Evolutionary conservation across 495 filamentous ascomycete genomes (phyloP).

Genomic region (Aspergillus heteromorphus): DNA sequence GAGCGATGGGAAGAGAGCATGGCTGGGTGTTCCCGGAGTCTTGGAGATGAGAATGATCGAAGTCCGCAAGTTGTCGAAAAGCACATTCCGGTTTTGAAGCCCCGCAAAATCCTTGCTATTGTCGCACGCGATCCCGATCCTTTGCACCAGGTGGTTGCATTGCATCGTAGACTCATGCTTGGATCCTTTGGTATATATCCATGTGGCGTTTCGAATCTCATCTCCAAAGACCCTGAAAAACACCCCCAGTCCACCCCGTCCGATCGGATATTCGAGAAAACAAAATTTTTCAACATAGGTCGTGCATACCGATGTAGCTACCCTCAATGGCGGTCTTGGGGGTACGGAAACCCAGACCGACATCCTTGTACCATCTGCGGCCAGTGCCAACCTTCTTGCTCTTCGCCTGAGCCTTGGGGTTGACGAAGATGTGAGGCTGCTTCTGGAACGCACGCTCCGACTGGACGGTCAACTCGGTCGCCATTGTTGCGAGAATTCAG

Average conservation of each 20-base stretch:
- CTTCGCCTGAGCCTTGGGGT: conserved; percentile 85
- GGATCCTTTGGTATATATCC: background rate
- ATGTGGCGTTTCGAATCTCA: conserved; percentile 8
- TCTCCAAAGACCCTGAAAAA: conserved; percentile 25
- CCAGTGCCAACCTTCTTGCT: conserved; percentile 78
- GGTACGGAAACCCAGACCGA: conserved; percentile 97
- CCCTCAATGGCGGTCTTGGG: conserved; percentile 97
- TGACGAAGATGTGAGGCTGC: conserved; percentile 99
- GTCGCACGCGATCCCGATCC: background rate
- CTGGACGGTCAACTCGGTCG: conserved; percentile 96
- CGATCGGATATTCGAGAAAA: conserved; percentile 16
- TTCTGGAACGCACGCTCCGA: conserved; percentile 98
- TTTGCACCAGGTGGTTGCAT: background rate
- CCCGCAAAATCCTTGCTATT: background rate
- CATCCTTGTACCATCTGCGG: conserved; percentile 99
- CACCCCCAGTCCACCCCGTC: conserved; percentile 5
- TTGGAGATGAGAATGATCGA: conserved; percentile 10
- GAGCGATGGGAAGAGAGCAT: background rate
- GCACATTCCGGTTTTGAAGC: background rate
- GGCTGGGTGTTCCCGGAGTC: conserved; percentile 1
- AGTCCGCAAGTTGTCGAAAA: background rate
- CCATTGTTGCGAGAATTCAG: conserved; percentile 73
- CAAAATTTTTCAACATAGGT: conserved; percentile 25
- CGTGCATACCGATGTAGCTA: conserved; percentile 90
- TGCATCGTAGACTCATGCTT: background rate